Evolutionary conservation across 2,329 filamentous ascomycete genomes (phyloP), one percentile per base, ranked within the genome.

Genomic region (Phyllosticta citriasiana): DNA sequence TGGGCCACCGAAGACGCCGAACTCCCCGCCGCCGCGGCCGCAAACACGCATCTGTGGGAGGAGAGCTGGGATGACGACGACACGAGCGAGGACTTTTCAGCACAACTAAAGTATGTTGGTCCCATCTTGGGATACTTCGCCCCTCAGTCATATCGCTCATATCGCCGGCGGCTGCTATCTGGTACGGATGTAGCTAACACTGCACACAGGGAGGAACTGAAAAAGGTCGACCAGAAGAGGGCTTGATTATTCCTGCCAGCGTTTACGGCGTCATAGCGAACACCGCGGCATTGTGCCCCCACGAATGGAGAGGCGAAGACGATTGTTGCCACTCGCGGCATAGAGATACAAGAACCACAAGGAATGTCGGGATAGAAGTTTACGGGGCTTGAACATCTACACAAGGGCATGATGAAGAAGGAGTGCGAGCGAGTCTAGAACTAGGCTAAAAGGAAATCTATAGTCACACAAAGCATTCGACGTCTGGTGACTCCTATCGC

Each of bases 11-110:
- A 96, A 72, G 92, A 96, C 72, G 90, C 90, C 64, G 91, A 97
- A 73, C 88, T 87, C 61, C 88, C 88, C 62, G 81, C 83, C 70
- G 85, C 84, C 79, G 40, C 14, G 16, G 40, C 27, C 27, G 27
- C 40, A 47, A 87, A 86, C 70, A 84, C 86, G 74, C 92, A 97
- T 78, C 80, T 99, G 60, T 99, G 94, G 94, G 94, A 99, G 77
- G 94, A 99, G 82, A 97, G 91, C 81, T 99, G 94, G 94, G 94
- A 99, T 72, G 94, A 99, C 71, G 93, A 97, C 74, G 94, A 97
- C 77, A 94, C 91, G 66, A 94, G 84, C 70, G 94, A 99, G 73
- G 94, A 99, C 71, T 99, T 99, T 75, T 94, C 91, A 12, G 84
- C 89, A 70, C 93, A 97, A 80, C 79, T 99, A 71, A 95, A 91